Evolutionary conservation across 768 basidiomycete genomes (phyloP).

Genomic region (Hypsizygus marmoreus): DNA sequence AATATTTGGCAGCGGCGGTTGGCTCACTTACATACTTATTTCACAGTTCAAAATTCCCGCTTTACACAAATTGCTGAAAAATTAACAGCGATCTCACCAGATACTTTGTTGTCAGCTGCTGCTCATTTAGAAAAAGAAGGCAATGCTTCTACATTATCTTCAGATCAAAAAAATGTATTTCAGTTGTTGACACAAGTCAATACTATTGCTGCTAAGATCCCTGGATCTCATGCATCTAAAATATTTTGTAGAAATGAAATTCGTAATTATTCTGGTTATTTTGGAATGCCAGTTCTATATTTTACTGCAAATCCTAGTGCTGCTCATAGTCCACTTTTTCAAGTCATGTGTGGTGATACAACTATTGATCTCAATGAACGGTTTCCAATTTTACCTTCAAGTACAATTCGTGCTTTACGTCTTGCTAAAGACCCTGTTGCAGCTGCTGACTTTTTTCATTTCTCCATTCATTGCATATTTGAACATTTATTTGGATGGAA

Average conservation of each 20-base stretch:
- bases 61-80: too few relatives aligned
- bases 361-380: slow-evolving; percentile 10
- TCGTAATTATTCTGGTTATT: slow-evolving; percentile 26
- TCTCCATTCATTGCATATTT: slow-evolving; percentile 23
- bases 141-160: not conserved
- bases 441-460: slow-evolving; percentile 35
- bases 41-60: too few relatives aligned
- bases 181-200: slow-evolving; percentile 28
- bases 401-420: slow-evolving; percentile 18
- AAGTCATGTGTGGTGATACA: too few relatives aligned
- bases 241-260: slow-evolving; percentile 23
- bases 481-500: slow-evolving; percentile 29
- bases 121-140: slow-evolving; percentile 10
- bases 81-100: too few relatives aligned
- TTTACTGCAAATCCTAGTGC: too few relatives aligned
- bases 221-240: slow-evolving; percentile 32
- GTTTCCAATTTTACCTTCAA: slow-evolving; percentile 21
- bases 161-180: slow-evolving; percentile 21
- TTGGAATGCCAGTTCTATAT: slow-evolving; percentile 24
- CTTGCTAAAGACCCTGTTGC: slow-evolving; percentile 35
- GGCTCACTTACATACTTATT: too few relatives aligned
- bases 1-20: too few relatives aligned
- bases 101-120: too few relatives aligned
- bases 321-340: too few relatives aligned
- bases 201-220: slow-evolving; percentile 27